A percentile compares a stretch with the other conserved stretches of the same genome.
phyloP scores from a whole-genome alignment of 2,329 filamentous ascomycete species.

The Diplodia intermedia region DNA sequence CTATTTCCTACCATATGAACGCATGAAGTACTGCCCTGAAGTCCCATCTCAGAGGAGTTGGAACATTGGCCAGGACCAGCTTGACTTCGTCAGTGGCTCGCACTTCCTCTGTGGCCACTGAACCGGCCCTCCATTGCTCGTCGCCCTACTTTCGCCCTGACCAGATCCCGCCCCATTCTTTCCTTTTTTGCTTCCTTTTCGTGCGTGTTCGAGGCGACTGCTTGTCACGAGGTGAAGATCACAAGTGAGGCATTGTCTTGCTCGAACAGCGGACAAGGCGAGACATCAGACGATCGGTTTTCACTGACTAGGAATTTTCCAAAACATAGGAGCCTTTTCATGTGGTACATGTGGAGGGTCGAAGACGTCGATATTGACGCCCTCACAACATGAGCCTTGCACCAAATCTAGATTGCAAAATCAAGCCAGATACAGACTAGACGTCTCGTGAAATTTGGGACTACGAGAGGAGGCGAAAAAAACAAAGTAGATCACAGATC shows the following conservation, averaged over 20 bases:
- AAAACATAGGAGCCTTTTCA: constrained; percentile 75
- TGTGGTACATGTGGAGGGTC: constrained; percentile 98
- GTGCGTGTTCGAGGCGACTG: neutral
- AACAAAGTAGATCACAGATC: neutral
- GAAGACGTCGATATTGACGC: constrained; percentile 75
- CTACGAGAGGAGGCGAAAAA: neutral
- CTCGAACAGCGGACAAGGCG: constrained; percentile 5
- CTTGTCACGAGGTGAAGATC: constrained; percentile 1
- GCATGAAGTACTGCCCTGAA: neutral
- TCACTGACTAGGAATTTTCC: constrained; percentile 9
- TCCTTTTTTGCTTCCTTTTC: neutral
- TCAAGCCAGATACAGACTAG: neutral
- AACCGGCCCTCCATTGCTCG: neutral
- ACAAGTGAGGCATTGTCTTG: constrained; percentile 18
- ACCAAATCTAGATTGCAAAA: neutral
- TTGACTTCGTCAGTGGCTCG: neutral
- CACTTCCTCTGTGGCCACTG: neutral
- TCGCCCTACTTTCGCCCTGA: neutral
- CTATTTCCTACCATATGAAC: neutral
- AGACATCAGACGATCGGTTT: constrained; percentile 11
- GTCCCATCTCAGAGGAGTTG: neutral
- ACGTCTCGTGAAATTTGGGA: neutral
- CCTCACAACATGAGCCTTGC: constrained; percentile 39
- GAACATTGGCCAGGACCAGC: neutral
- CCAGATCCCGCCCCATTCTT: neutral